Evolutionary conservation across 1,139 yeast genomes (phyloP), one percentile per base, ranked within the genome.

Genomic region (Hyphopichia burtonii): DNA sequence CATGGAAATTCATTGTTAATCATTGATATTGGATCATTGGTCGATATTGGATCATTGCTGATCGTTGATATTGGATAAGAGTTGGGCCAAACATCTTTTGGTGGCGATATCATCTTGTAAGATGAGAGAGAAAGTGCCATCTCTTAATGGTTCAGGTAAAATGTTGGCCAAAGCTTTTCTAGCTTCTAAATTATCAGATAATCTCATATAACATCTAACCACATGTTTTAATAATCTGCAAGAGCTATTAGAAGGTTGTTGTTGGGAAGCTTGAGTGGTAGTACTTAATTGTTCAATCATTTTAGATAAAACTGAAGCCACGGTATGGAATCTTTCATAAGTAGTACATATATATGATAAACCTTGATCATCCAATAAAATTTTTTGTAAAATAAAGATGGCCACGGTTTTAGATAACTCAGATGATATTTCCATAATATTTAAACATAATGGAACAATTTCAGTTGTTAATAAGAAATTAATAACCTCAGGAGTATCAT

Each of bases 341-440:
- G 98, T 91, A 45, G 95, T 96, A 66, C 99, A 93, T 19, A 93
- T 88, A 65, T 93, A 93, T 31, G 83, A 80, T 48, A 93, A 75
- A 0, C 99, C 99, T 53, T 86, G 83, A 58, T 93, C 97, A 63
- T 93, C 98, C 52, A 89, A 77, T 43, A 93, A 71, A 42, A 93
- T 91, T 65, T 91, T 93, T 59, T 93, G 98, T 39, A 93, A 83
- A 48, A 93, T 91, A 52, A 91, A 91, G 44, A 93, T 91, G 3
- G 99, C 99, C 36, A 93, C 99, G 0, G 98, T 93, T 60, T 93
- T 93, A 40, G 95, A 85, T 41, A 93, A 76, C 59, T 93, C 99
- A 0, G 96, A 86, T 7, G 96, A 90, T 1, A 93, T 83, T 63
- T 93, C 98, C 96, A 93, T 91, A 45, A 93, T 93, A 54, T 94